phyloP scores from a whole-genome alignment of 2,329 filamentous ascomycete species.

The Sclerotinia glacialis region DNA sequence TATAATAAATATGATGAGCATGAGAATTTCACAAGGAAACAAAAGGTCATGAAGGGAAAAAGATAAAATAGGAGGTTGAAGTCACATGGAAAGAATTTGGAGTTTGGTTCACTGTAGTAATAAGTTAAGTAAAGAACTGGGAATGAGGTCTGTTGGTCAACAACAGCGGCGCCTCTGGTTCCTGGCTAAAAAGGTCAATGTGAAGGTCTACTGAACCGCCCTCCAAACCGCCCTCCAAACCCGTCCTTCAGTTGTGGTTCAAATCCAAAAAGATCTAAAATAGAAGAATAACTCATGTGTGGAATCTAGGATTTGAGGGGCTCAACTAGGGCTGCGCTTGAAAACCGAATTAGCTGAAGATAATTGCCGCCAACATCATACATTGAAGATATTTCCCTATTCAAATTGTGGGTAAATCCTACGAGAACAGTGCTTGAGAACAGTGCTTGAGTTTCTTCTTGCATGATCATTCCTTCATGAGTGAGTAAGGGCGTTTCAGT shows the following conservation, averaged over 20 bases:
- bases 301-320: not conserved
- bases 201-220: conserved; percentile 9
- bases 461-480: conserved; percentile 15
- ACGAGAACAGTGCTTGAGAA: not conserved
- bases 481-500: conserved; percentile 6
- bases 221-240: not conserved
- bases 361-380: conserved; percentile 18
- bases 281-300: not conserved
- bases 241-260: not conserved
- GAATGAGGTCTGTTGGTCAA: conserved; percentile 10
- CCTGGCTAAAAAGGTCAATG: not conserved
- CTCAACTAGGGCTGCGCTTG: conserved; percentile 13
- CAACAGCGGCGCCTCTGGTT: conserved; percentile 16
- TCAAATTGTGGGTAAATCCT: conserved; percentile 13
- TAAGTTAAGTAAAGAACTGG: not conserved
- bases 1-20: not conserved
- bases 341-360: conserved; percentile 6
- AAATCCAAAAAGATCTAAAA: conserved; percentile 1
- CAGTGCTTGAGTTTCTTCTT: not conserved
- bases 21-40: not conserved
- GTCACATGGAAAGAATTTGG: not conserved
- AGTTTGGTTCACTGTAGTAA: not conserved
- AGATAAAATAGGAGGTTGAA: not conserved
- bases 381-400: conserved; percentile 10
- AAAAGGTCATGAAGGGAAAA: not conserved